Percentiles rank a stretch among this genome's conserved stretches.
Conservation (phyloP, 1,284 basidiomycete species). For the Puccinia polysora region DNA sequence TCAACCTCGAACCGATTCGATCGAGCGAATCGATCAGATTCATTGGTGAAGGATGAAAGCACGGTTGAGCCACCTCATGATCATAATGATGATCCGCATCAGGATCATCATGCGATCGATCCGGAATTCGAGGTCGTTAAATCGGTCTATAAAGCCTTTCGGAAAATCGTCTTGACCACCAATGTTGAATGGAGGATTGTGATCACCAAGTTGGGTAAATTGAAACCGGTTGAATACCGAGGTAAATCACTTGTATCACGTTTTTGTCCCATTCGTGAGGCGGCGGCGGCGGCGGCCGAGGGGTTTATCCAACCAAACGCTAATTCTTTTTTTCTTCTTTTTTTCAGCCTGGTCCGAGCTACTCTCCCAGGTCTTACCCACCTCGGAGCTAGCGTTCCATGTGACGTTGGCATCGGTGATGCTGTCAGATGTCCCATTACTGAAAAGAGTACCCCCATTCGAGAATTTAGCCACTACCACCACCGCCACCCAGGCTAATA, state of each 20-base stretch:
- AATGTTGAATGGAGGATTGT: conserved; percentile 38
- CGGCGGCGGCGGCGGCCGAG: neutral
- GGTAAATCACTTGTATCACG: neutral
- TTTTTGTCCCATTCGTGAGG: neutral
- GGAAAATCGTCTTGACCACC: conserved; percentile 7
- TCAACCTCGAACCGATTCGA: too few species aligned
- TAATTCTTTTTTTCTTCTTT: neutral
- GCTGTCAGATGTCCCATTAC: neutral
- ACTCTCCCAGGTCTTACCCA: conserved; percentile 2
- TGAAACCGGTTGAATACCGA: conserved; percentile 22
- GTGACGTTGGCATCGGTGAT: conserved; percentile 22
- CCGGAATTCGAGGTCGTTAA: neutral
- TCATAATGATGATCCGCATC: too few species aligned
- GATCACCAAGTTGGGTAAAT: conserved; percentile 26
- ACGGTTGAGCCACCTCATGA: too few species aligned
- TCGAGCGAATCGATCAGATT: too few species aligned
- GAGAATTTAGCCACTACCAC: neutral
- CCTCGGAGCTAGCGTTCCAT: conserved; percentile 33
- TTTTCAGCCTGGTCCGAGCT: conserved; percentile 38
- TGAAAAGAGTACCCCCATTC: neutral
- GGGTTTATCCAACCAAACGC: too few species aligned
- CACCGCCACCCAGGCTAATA: neutral
- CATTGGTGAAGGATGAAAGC: too few species aligned
- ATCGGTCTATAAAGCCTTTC: conserved; percentile 7
- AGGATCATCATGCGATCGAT: too few species aligned